Conservation (phyloP, 129 eudicot genomes). For the Tanacetum coccineum region DNA sequence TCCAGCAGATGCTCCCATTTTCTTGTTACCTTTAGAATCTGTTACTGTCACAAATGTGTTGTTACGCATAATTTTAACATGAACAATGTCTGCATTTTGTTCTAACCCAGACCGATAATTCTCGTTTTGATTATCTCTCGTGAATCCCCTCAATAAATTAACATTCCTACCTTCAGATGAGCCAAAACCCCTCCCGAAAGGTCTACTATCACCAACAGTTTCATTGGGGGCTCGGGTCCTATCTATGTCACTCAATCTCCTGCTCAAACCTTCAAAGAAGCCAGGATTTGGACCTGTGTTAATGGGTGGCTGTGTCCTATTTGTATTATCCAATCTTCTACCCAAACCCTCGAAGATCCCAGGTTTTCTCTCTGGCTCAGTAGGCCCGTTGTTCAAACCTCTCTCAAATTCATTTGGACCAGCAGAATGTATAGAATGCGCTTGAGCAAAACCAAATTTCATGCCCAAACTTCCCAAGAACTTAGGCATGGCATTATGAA, state of each 20-base stretch:
- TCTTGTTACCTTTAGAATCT: conserved; percentile 73
- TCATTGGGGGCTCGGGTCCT: conserved; percentile 12
- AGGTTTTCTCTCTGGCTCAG: conserved; percentile 17
- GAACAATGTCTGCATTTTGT: conserved; percentile 66
- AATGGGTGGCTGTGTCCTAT: conserved; percentile 1
- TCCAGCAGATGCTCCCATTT: conserved; percentile 60
- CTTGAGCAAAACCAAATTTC: conserved; percentile 14
- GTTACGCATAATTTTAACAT: conserved; percentile 66
- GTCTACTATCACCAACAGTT: conserved; percentile 18
- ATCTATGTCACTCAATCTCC: conserved; percentile 1
- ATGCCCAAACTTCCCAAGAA: conserved; percentile 17
- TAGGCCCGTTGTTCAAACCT: conserved; percentile 17
- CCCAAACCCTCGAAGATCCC: not conserved
- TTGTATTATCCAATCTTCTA: conserved; percentile 16
- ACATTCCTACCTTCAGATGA: conserved; percentile 14
- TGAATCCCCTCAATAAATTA: conserved; percentile 27
- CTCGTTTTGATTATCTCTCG: conserved; percentile 27
- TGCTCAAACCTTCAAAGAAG: conserved; percentile 21
- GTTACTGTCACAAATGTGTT: conserved; percentile 69
- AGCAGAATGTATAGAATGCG: conserved; percentile 38
- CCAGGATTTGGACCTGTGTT: conserved; percentile 7
- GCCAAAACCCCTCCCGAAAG: conserved; percentile 22
- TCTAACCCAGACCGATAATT: conserved; percentile 24
- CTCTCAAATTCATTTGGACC: conserved; percentile 36
- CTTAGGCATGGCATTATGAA: conserved; percentile 22